Evolutionary conservation across 192 early-diverging fungal species (phyloP).

Genomic region (Glomus cerebriforme): DNA sequence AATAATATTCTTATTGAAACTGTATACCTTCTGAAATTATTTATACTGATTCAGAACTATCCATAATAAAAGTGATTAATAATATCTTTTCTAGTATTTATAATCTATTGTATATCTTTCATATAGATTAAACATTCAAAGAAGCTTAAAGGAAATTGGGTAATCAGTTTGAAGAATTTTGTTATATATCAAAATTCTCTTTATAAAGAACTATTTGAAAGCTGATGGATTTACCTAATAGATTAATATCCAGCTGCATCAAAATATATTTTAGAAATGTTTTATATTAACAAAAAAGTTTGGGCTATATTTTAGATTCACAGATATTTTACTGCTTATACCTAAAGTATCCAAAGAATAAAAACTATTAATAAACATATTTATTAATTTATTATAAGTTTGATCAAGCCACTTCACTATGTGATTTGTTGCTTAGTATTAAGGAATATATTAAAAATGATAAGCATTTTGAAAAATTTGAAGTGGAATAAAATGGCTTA

Average conservation of each 20-base stretch:
- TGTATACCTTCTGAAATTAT: neutral
- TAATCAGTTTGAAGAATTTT: too few species aligned
- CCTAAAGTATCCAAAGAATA: neutral
- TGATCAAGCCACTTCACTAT: neutral
- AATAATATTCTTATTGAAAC: neutral
- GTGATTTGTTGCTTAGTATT: neutral
- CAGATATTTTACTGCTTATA: neutral
- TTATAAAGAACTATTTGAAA: neutral
- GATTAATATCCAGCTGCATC: neutral
- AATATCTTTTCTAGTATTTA: neutral
- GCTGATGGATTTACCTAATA: neutral
- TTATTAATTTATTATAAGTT: neutral
- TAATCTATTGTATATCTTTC: neutral
- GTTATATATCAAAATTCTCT: neutral
- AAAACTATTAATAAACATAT: neutral
- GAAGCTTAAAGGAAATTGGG: neutral
- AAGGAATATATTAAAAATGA: too few species aligned
- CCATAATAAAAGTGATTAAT: neutral
- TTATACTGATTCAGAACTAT: neutral
- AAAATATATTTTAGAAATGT: neutral
- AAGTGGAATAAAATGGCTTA: neutral
- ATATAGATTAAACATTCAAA: neutral
- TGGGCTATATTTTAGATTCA: neutral
- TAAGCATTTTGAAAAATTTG: neutral
- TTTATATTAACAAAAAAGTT: too few species aligned